A percentile compares a stretch with the other conserved stretches of the same genome.
Conservation (phyloP, 2,329 filamentous ascomycete genomes). For the Venturia effusa region DNA sequence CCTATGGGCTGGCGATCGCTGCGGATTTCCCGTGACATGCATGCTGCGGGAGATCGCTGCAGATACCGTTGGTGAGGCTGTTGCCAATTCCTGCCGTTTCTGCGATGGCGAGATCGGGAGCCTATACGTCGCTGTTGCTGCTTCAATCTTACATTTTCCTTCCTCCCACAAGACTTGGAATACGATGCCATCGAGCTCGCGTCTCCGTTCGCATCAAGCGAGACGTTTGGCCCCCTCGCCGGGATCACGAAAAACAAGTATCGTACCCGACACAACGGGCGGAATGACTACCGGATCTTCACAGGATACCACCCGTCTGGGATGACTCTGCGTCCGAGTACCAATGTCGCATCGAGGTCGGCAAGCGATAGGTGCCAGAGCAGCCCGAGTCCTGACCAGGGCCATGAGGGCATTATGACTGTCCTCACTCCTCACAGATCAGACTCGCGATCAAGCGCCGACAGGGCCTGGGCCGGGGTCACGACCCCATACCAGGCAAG, state of each 20-base stretch:
- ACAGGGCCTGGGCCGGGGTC: neutral
- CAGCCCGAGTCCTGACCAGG: no score
- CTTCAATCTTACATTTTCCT: no score
- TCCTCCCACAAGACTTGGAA: neutral
- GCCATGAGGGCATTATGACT: no score
- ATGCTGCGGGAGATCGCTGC: neutral
- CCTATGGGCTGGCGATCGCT: neutral
- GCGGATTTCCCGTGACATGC: neutral
- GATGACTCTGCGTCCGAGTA: neutral
- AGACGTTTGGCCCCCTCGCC: no score
- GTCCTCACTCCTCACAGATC: no score
- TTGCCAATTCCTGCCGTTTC: no score
- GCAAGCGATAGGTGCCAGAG: neutral
- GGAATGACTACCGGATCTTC: neutral
- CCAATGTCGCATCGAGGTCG: neutral
- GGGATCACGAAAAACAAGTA: neutral
- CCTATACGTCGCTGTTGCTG: neutral
- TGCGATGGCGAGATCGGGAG: neutral
- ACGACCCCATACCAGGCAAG: neutral
- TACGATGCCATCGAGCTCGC: no score
- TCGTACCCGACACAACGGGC: neutral
- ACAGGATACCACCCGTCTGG: neutral
- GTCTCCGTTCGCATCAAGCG: no score
- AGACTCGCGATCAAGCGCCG: neutral
- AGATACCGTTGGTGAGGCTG: no score